A percentile compares a stretch with the other conserved stretches of the same genome.
Conservation (phyloP, 2,329 filamentous ascomycete species). For the Monilinia vaccinii-corymbosi region DNA sequence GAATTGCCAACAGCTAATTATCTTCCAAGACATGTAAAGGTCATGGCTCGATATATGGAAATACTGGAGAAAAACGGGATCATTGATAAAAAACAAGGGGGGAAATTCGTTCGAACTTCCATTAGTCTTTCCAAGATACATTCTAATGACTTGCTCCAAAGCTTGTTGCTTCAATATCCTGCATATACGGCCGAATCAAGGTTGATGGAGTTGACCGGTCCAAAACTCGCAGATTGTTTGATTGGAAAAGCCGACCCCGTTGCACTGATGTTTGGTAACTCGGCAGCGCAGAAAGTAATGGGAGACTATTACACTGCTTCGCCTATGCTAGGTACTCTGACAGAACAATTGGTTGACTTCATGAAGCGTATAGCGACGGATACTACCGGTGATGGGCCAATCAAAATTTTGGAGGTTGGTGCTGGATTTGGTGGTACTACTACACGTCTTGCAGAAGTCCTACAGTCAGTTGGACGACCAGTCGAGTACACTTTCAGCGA, state of each 20-base stretch:
- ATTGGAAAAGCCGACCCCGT: conserved; percentile 18
- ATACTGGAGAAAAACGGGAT: conserved; percentile 22
- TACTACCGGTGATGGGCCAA: background rate
- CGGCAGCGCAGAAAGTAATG: conserved; percentile 14
- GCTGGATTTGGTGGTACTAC: conserved; percentile 29
- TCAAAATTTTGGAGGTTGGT: conserved; percentile 32
- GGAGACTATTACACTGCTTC: conserved; percentile 17
- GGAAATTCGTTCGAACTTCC: conserved; percentile 9
- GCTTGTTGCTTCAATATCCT: conserved; percentile 27
- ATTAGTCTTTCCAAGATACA: background rate
- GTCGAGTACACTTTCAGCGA: conserved; percentile 9
- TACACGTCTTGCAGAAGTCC: background rate
- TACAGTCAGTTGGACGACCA: background rate
- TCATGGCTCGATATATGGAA: conserved; percentile 22
- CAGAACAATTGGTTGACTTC: background rate
- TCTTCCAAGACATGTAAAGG: conserved; percentile 23
- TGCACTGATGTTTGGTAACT: conserved; percentile 20
- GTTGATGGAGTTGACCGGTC: conserved; percentile 16
- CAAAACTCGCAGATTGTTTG: conserved; percentile 17
- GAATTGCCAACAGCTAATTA: conserved; percentile 14
- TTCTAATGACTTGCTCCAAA: conserved; percentile 1
- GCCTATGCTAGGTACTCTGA: background rate
- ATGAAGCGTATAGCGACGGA: background rate
- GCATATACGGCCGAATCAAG: conserved; percentile 23
- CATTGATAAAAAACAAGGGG: conserved; percentile 8